These are phyloP conservation scores for Trametes hirsuta DNA, from an alignment of 1,284 basidiomycete species.

Conservation along the genomic window DNA sequence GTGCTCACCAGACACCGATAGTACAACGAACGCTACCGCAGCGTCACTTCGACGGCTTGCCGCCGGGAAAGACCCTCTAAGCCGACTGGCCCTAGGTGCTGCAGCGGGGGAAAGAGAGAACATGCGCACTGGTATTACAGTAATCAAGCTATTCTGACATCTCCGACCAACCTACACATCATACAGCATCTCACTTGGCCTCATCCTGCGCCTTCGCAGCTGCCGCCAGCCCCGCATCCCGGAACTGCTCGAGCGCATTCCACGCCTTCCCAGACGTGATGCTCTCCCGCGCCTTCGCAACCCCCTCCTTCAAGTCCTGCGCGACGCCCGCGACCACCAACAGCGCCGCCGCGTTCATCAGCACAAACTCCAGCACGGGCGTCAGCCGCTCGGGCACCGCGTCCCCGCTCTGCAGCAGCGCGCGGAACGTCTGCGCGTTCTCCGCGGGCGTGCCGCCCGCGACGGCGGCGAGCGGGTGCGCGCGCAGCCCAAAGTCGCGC, in stretches of 20 bases:
- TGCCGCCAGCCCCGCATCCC: constrained; percentile 32
- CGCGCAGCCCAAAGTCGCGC: constrained; percentile 71
- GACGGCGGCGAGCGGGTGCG: constrained; percentile 74
- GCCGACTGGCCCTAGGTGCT: no score
- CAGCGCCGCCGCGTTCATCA: constrained; percentile 85
- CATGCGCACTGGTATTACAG: neutral
- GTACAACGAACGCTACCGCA: no score
- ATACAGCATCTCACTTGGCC: neutral
- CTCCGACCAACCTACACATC: neutral
- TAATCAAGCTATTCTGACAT: neutral
- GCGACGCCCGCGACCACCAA: constrained; percentile 81
- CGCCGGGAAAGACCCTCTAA: no score
- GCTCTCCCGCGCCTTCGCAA: constrained; percentile 72
- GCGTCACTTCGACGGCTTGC: no score
- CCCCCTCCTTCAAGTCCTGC: constrained; percentile 72
- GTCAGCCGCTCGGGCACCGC: constrained; percentile 53
- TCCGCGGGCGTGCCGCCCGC: constrained; percentile 71
- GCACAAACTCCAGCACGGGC: constrained; percentile 80
- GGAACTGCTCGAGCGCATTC: constrained; percentile 66
- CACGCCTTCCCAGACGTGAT: constrained; percentile 76
- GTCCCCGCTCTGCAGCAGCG: constrained; percentile 57
- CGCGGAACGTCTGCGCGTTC: constrained; percentile 72
- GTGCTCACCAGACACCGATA: no score
- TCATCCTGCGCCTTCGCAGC: constrained; percentile 11
- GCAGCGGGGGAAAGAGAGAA: neutral